Conservation (phyloP, 2,329 filamentous ascomycete genomes). For the Stemphylium vesicarium region DNA sequence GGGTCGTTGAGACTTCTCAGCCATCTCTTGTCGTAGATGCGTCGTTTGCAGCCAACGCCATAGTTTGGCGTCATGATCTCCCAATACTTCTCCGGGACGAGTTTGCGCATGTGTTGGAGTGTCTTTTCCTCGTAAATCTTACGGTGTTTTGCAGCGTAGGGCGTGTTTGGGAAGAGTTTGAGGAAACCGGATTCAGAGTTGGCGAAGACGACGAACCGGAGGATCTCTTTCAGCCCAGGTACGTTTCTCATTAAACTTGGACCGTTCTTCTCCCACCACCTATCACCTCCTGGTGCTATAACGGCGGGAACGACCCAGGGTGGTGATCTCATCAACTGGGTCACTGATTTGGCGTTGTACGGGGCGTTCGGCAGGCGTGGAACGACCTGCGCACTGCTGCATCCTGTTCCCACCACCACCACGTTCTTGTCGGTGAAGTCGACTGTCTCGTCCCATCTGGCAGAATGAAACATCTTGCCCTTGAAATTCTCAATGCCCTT, state of each 20-base stretch:
- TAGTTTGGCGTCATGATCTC: constrained; percentile 68
- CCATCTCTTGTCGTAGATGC: constrained; percentile 66
- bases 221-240: constrained; percentile 57
- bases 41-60: constrained; percentile 68
- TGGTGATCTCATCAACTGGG: constrained; percentile 64
- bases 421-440: constrained; percentile 63
- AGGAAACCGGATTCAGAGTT: constrained; percentile 54
- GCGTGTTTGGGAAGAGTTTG: constrained; percentile 54
- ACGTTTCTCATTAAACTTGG: constrained; percentile 55
- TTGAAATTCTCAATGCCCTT: constrained; percentile 61
- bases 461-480: constrained; percentile 64
- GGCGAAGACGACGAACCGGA: constrained; percentile 55
- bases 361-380: constrained; percentile 57
- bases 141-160: constrained; percentile 48
- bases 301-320: constrained; percentile 61
- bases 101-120: constrained; percentile 55
- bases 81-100: constrained; percentile 65
- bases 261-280: constrained; percentile 56
- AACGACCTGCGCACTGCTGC: constrained; percentile 64
- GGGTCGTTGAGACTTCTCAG: constrained; percentile 59
- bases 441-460: constrained; percentile 61
- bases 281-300: constrained; percentile 47
- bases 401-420: constrained; percentile 64
- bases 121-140: constrained; percentile 52
- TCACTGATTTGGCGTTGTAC: constrained; percentile 62